Percentiles rank a stretch among this genome's conserved stretches.
Conservation (phyloP, 345 rosid species). For the Salix caprea region DNA sequence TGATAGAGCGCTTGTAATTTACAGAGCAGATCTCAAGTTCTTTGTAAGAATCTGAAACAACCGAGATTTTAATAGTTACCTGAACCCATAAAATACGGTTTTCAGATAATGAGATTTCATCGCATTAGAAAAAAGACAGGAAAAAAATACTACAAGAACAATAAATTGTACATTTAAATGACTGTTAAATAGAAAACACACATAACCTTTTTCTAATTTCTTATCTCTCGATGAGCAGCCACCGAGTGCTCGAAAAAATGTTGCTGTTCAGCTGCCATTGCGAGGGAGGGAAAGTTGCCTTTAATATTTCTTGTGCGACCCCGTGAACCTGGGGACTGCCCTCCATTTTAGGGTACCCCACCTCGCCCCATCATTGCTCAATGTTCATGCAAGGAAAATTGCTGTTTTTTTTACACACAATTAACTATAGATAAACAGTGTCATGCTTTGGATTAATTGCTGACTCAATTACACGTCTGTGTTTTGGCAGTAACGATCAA, state of each 20-base stretch:
- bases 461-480: neutral
- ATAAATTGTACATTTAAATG: neutral
- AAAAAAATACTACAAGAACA: too few relatives aligned
- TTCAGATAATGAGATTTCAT: too few relatives aligned
- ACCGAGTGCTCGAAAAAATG: neutral
- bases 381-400: neutral
- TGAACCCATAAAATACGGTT: too few relatives aligned
- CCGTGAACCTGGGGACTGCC: constrained; percentile 28
- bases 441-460: neutral
- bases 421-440: too few relatives aligned
- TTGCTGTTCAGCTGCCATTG: neutral
- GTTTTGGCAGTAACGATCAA: neutral
- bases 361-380: neutral
- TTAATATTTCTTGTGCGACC: constrained; percentile 16
- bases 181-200: neutral
- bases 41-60: fast-evolving
- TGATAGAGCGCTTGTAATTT: fast-evolving
- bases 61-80: fast-evolving
- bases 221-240: too few relatives aligned
- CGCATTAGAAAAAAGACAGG: too few relatives aligned
- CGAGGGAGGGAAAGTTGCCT: neutral
- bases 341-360: neutral
- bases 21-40: too few relatives aligned
- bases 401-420: neutral
- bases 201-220: too few relatives aligned